Evolutionary conservation across 2,329 filamentous ascomycete species (phyloP).

Genomic region (Neonectria magnoliae): DNA sequence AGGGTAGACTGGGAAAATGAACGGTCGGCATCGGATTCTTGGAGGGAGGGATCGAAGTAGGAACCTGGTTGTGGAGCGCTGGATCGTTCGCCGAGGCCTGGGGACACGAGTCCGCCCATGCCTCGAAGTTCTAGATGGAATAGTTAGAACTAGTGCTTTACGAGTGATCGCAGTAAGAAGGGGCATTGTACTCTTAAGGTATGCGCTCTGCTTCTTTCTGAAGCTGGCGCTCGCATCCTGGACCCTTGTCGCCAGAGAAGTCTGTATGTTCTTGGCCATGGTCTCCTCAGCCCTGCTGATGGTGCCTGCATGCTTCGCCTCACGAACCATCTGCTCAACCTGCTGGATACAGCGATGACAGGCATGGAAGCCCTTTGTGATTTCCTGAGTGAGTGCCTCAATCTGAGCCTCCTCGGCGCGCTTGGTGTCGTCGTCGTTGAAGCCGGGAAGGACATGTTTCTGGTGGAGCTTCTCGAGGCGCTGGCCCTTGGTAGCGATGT

Average conservation of each 20-base stretch:
- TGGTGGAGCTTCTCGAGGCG: constrained; percentile 92
- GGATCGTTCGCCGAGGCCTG: constrained; percentile 62
- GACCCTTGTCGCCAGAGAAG: constrained; percentile 85
- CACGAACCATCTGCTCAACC: constrained; percentile 86
- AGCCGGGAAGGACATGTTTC: constrained; percentile 95
- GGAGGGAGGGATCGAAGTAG: constrained; percentile 86
- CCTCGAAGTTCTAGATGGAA: constrained; percentile 73
- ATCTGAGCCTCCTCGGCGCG: constrained; percentile 89
- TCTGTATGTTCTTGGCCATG: constrained; percentile 97
- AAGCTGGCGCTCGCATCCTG: constrained; percentile 93
- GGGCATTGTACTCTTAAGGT: constrained; percentile 80
- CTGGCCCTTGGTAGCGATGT: constrained; percentile 84
- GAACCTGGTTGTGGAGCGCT: constrained; percentile 60
- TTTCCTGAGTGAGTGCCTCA: constrained; percentile 87
- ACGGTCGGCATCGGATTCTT: constrained; percentile 93
- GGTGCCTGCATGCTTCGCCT: constrained; percentile 76
- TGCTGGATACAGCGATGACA: constrained; percentile 90
- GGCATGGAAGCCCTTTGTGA: constrained; percentile 88
- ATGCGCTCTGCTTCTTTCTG: constrained; percentile 96
- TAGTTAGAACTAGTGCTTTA: constrained; percentile 8
- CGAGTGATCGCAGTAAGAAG: background rate
- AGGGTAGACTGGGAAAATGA: constrained; percentile 91
- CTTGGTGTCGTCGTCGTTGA: constrained; percentile 94
- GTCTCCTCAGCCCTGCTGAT: constrained; percentile 87
- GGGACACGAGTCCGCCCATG: constrained; percentile 67